phyloP scores from a whole-genome alignment of 805 yeast genomes.

The Lipomyces spencermartinsiae region DNA sequence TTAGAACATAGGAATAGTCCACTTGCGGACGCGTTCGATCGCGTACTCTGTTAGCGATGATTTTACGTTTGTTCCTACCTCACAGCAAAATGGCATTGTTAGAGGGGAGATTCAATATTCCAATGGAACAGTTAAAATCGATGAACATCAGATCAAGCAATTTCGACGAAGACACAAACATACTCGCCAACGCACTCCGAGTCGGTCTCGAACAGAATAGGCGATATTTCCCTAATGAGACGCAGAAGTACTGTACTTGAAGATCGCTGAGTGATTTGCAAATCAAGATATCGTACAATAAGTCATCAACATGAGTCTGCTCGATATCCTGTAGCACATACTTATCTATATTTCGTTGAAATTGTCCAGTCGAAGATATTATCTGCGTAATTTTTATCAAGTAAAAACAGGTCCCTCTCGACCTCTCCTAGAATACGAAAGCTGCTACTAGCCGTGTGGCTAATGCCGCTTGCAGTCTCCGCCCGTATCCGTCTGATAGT shows the following conservation, averaged over 20 bases:
- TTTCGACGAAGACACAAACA: slow-evolving; percentile 25
- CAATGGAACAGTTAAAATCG: slow-evolving; percentile 20
- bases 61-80: slow-evolving; percentile 26
- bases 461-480: slow-evolving; percentile 3
- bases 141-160: slow-evolving; percentile 21
- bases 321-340: background rate
- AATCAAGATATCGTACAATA: background rate
- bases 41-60: slow-evolving; percentile 29
- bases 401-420: slow-evolving; percentile 29
- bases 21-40: slow-evolving; percentile 20
- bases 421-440: slow-evolving; percentile 34
- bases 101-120: slow-evolving; percentile 25
- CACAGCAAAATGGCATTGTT: slow-evolving; percentile 17
- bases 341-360: slow-evolving; percentile 38
- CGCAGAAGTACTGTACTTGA: background rate
- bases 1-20: slow-evolving; percentile 16
- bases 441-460: slow-evolving; percentile 15
- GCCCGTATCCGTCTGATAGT: slow-evolving; percentile 1
- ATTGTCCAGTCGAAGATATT: slow-evolving; percentile 29
- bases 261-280: background rate
- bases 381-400: slow-evolving; percentile 17
- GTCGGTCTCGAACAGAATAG: slow-evolving; percentile 3
- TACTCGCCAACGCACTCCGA: background rate
- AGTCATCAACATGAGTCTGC: background rate
- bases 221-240: background rate